Base-by-base conservation (phyloP, 2,329 filamentous ascomycete genomes). In the Aspergillus quadricinctus region DNA sequence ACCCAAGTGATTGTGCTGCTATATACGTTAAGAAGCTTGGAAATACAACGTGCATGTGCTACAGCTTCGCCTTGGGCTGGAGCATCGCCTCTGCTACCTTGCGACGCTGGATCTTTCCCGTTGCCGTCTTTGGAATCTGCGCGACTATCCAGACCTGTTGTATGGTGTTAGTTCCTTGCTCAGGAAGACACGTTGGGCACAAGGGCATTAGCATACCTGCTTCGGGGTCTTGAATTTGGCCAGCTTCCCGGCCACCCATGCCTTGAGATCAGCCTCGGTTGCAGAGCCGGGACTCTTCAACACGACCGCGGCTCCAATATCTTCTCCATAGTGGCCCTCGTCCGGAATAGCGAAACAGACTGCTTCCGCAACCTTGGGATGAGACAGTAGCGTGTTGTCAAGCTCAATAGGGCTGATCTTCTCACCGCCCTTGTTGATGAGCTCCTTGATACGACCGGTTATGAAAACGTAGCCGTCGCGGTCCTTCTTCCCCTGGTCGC, bases 391-490 rank as follows among this genome's bases (percentile, higher is more conserved):
- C 11, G 89, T 84, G 64, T 95, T 94, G 74, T 95, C 90, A 35
- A 95, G 80, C 76, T 95, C 90, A 54, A 94, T 92, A 1, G 91
- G 90, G 63, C 86, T 89, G 70, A 95, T 94, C 78, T 94, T 94
- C 78, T 95, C 90, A 57, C 90, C 90, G 54, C 88, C 90, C 75
- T 93, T 92, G 76, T 95, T 78, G 79, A 96, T 95, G 52, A 96
- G 80, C 75, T 96, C 91, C 80, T 96, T 96, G 77, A 95, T 95
- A 53, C 91, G 82, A n/a, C 91, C 91, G 0, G 91, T 95, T 74
- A 96, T 93, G 68, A 89, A 81, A 10, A 96, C 78, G 69, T 94
- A 95, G 57, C 90, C 89, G 64, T 94, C 89, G 56, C 84, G 77
- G 66, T 95, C 90, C 70, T 85, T 81, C 75, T 88, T 89, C 50